phyloP scores from a whole-genome alignment of 2,329 filamentous ascomycete genomes.

The Aspergillus caelatus region DNA sequence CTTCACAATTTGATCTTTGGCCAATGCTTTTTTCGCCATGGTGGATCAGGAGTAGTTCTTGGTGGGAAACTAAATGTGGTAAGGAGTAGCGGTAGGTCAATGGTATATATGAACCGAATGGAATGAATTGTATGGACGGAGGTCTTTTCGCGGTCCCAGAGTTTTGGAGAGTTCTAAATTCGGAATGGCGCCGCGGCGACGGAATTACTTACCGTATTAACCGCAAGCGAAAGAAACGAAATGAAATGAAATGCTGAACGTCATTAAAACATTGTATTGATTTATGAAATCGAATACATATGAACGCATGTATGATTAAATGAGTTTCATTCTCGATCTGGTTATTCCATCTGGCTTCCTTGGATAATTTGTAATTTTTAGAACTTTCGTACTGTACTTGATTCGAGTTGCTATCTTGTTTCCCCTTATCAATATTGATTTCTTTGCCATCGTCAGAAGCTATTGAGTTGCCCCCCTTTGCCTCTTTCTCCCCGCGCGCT shows the following conservation, averaged over 20 bases:
- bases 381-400: not conserved
- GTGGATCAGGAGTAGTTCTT: conserved; percentile 14
- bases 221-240: conserved; percentile 8
- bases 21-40: conserved; percentile 57
- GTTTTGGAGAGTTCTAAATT: conserved; percentile 18
- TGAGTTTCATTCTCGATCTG: not conserved
- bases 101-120: not conserved
- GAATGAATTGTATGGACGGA: not conserved
- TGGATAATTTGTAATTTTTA: not conserved
- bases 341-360: not conserved
- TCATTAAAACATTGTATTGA: conserved; percentile 17
- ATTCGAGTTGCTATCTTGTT: not conserved
- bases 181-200: conserved; percentile 15
- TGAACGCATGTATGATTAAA: not conserved
- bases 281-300: not conserved
- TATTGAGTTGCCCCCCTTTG: conserved; percentile 17
- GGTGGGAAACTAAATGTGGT: not conserved
- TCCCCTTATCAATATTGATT: not conserved
- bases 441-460: not conserved
- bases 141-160: conserved; percentile 18
- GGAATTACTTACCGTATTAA: conserved; percentile 23
- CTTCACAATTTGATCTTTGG: conserved; percentile 81
- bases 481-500: conserved; percentile 33
- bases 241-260: conserved; percentile 19
- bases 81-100: not conserved